Conservation (phyloP, 306 rosid species). For the Argentina anserina region DNA sequence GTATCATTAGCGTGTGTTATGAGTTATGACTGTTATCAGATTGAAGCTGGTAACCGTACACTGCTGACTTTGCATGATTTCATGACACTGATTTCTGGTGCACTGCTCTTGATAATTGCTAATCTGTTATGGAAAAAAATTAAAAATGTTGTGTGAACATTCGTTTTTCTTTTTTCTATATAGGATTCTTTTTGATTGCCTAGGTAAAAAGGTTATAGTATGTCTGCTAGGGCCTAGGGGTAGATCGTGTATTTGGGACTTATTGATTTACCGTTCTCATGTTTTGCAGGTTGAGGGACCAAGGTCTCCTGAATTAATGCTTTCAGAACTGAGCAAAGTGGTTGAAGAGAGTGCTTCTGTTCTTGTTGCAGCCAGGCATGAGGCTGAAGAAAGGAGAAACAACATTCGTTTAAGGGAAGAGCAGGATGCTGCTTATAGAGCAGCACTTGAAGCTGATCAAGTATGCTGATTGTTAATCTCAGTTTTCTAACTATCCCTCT, state of each 20-base stretch:
- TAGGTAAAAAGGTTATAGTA: neutral
- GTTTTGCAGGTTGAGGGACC: conserved; percentile 79
- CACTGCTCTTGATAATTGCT: neutral
- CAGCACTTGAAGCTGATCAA: conserved; percentile 99
- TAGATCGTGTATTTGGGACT: neutral
- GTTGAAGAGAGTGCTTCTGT: conserved; percentile 88
- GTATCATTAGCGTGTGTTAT: neutral
- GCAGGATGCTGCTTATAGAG: conserved; percentile 98
- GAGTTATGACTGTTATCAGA: no score
- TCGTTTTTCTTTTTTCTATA: no score
- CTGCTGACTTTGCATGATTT: neutral
- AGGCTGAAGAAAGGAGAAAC: conserved; percentile 85
- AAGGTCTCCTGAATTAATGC: conserved; percentile 85
- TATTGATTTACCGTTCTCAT: conserved; percentile 17
- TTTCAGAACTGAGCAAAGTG: conserved; percentile 66
- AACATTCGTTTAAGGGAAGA: conserved; percentile 86
- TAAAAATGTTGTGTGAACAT: neutral
- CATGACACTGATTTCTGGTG: neutral
- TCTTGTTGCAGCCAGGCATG: conserved; percentile 76
- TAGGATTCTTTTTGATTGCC: neutral
- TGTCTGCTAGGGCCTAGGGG: neutral
- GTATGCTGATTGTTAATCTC: conserved; percentile 38
- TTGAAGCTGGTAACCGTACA: neutral
- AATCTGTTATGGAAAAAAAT: neutral
- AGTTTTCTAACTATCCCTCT: neutral